Conservation (phyloP, 2,329 filamentous ascomycete genomes). For the Pyricularia pennisetigena region DNA sequence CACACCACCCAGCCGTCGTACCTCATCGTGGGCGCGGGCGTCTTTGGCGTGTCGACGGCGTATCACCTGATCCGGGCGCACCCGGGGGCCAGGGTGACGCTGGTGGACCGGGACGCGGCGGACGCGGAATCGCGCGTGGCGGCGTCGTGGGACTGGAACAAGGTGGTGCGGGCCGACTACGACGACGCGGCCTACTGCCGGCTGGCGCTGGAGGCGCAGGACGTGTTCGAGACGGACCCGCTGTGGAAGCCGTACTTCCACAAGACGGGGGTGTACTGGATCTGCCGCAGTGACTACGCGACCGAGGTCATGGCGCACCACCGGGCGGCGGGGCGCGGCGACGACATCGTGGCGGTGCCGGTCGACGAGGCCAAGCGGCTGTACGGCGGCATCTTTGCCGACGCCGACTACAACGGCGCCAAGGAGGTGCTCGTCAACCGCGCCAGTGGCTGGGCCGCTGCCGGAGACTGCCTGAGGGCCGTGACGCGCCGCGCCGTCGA, state of each 20-base stretch:
- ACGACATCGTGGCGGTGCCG: conserved; percentile 32
- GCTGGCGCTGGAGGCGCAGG: conserved; percentile 56
- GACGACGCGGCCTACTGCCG: conserved; percentile 52
- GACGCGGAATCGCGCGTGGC: conserved; percentile 39
- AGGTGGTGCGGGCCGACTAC: conserved; percentile 62
- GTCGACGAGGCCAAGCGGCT: conserved; percentile 35
- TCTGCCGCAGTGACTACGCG: conserved; percentile 39
- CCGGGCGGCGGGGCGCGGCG: conserved; percentile 27
- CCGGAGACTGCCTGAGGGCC: conserved; percentile 44
- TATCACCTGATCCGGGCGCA: conserved; percentile 46
- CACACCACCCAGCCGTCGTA: conserved; percentile 1
- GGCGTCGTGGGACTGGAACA: conserved; percentile 66
- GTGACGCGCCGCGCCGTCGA: conserved; percentile 42
- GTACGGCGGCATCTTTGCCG: conserved; percentile 48
- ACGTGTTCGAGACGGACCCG: conserved; percentile 47
- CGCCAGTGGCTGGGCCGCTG: conserved; percentile 54
- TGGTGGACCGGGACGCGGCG: conserved; percentile 46
- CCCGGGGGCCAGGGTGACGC: conserved; percentile 37
- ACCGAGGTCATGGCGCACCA: conserved; percentile 44
- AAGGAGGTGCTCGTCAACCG: conserved; percentile 52
- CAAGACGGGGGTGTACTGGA: conserved; percentile 48
- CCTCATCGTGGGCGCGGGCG: conserved; percentile 51
- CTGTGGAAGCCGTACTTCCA: conserved; percentile 48
- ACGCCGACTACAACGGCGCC: conserved; percentile 49
- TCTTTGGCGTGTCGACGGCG: conserved; percentile 58